Base-by-base conservation (phyloP, 1,139 yeast species). In the Taphrina confusa region DNA sequence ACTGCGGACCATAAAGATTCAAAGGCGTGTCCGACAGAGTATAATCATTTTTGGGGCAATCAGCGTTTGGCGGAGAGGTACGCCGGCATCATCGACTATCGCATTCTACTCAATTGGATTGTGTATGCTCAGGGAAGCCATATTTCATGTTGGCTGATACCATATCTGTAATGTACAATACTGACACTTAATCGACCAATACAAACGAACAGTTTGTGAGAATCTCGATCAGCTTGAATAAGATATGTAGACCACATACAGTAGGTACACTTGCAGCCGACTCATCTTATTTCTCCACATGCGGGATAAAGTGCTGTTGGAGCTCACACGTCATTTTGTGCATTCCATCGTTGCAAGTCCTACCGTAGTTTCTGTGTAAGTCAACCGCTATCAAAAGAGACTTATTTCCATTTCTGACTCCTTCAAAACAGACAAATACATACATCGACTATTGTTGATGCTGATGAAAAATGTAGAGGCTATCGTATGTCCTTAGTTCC, bases 401-500 rank as follows among this genome's bases (percentile, higher is more conserved):
- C n/a, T n/a, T n/a, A n/a, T n/a, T n/a, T n/a, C n/a, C n/a, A n/a
- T n/a, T n/a, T n/a, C n/a, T n/a, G n/a, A n/a, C n/a, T n/a, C n/a
- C n/a, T n/a, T n/a, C n/a, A n/a, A n/a, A n/a, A n/a, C n/a, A n/a
- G n/a, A 28, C 11, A 36, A 16, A 36, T 14, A 36, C n/a, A 23
- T 18, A 25, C 18, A 42, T 42, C 47, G 11, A 28, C 11, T 30
- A 27, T 18, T 45, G 37, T 45, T 27, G 34, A 47, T 47, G 52
- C 42, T 42, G 52, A 47, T 47, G 52, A 20, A 47, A 47, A 31
- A 47, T 47, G 52, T 47, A 47, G 52, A 47, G 42, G 28, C 39
- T 20, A 47, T 47, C 33, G 52, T 47, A 47, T 2, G 52, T 22
- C 30, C 4, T 30, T 20, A 5, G 14, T 22, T 16, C 27, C 4